Conservation (phyloP, 495 filamentous ascomycete genomes). For the Glonium stellatum region DNA sequence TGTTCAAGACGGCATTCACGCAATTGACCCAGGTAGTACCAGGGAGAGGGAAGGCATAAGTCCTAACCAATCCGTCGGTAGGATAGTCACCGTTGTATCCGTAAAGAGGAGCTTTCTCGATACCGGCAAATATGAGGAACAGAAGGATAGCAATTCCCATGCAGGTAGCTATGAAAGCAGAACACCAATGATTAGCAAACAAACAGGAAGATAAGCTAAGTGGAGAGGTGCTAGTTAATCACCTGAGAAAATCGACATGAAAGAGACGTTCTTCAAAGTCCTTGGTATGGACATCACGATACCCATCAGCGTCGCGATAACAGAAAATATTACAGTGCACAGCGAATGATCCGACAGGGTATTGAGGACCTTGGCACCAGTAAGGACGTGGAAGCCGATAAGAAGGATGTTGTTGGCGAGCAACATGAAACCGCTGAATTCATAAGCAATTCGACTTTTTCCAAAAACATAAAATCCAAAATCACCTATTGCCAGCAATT, state of each 20-base stretch:
- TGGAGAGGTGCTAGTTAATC: neutral
- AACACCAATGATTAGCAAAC: neutral
- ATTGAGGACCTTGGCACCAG: constrained; percentile 38
- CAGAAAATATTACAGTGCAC: constrained; percentile 37
- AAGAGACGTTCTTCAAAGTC: constrained; percentile 40
- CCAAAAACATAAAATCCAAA: constrained; percentile 44
- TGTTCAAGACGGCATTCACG: constrained; percentile 49
- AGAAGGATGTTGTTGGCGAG: constrained; percentile 40
- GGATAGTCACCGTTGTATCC: constrained; percentile 37
- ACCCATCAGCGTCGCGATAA: constrained; percentile 36
- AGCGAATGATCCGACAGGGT: constrained; percentile 37
- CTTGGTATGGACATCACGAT: constrained; percentile 40
- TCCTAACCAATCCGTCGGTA: constrained; percentile 36
- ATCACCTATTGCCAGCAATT: constrained; percentile 2
- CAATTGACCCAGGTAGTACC: constrained; percentile 43
- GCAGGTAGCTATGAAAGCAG: constrained; percentile 31
- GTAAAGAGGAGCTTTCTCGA: constrained; percentile 36
- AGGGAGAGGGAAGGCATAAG: constrained; percentile 42
- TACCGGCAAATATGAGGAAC: constrained; percentile 43
- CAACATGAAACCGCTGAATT: constrained; percentile 38
- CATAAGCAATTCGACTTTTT: constrained; percentile 34
- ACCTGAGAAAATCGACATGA: constrained; percentile 44
- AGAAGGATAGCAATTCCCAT: constrained; percentile 44
- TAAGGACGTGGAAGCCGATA: constrained; percentile 40
- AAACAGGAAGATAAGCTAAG: neutral